Evolutionary conservation across 2,329 filamentous ascomycete species (phyloP).

Genomic region (Sordariomycetes sp.): DNA sequence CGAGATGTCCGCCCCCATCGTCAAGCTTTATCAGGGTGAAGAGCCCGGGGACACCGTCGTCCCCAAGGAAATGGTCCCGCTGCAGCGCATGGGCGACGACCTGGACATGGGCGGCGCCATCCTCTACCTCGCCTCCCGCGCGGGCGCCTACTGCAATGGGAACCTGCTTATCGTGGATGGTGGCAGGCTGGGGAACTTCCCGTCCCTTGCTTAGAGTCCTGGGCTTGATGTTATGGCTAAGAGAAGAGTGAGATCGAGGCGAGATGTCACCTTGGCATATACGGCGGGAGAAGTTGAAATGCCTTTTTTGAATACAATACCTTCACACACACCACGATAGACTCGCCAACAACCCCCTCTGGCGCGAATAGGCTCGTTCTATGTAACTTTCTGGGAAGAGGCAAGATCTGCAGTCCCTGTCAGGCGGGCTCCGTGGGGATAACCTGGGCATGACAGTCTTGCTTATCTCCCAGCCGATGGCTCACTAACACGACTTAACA

Average conservation of each 20-base stretch:
- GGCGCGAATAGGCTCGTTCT: too few relatives aligned
- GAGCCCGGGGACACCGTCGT: constrained; percentile 17
- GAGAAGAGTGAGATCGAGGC: not conserved
- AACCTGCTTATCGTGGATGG: constrained; percentile 53
- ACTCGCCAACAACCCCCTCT: too few relatives aligned
- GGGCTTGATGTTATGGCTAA: not conserved
- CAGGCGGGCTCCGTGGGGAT: too few relatives aligned
- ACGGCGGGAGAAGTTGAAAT: too few relatives aligned
- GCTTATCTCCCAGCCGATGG: too few relatives aligned
- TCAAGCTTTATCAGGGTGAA: constrained; percentile 23
- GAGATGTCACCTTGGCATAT: too few relatives aligned
- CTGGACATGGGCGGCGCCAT: constrained; percentile 53
- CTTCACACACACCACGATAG: too few relatives aligned
- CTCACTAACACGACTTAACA: too few relatives aligned
- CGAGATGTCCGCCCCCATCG: constrained; percentile 45
- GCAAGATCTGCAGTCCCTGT: too few relatives aligned
- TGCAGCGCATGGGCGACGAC: constrained; percentile 48
- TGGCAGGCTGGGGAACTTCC: constrained; percentile 45
- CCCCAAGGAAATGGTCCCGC: constrained; percentile 37
- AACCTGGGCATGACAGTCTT: too few relatives aligned
- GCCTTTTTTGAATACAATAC: too few relatives aligned
- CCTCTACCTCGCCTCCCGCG: constrained; percentile 52
- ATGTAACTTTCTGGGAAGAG: too few relatives aligned
- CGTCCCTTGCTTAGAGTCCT: constrained; percentile 36
- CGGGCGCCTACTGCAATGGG: constrained; percentile 57